A percentile compares a stretch with the other conserved stretches of the same genome.
phyloP scores from a whole-genome alignment of 768 basidiomycete genomes.

The Russula sp. region DNA sequence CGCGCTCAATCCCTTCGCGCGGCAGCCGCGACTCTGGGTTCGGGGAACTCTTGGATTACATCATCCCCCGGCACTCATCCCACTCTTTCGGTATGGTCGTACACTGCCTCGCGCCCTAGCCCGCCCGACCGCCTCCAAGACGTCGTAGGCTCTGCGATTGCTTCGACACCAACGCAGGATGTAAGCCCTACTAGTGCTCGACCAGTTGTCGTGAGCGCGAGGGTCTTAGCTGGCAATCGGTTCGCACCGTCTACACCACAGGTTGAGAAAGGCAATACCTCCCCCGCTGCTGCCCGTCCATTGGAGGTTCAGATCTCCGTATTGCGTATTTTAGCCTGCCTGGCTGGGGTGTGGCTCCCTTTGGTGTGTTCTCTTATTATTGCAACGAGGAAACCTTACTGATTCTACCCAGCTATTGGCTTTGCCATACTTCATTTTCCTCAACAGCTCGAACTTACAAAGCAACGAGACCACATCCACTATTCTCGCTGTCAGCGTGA shows the following conservation, averaged over 20 bases:
- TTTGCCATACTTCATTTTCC: conserved; percentile 51
- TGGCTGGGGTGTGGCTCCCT: conserved; percentile 62
- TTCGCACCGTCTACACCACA: conserved; percentile 42
- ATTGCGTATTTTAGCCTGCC: conserved; percentile 54
- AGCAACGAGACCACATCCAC: conserved; percentile 40
- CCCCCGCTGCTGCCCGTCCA: conserved; percentile 39
- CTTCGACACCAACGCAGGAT: conserved; percentile 32
- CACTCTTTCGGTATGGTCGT: conserved; percentile 64
- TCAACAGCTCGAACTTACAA: conserved; percentile 37
- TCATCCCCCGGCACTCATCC: conserved; percentile 53
- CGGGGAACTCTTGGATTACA: conserved; percentile 71
- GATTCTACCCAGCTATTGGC: conserved; percentile 43
- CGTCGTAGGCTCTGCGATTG: conserved; percentile 34
- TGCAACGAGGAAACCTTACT: background rate
- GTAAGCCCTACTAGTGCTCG: conserved; percentile 41
- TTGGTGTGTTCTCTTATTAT: conserved; percentile 41
- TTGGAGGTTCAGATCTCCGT: conserved; percentile 51
- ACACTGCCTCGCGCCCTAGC: conserved; percentile 41
- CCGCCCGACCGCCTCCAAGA: conserved; percentile 28
- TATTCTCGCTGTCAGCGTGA: conserved; percentile 57
- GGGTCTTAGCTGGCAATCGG: conserved; percentile 65
- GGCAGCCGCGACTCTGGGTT: conserved; percentile 48
- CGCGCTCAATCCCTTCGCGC: conserved; percentile 38
- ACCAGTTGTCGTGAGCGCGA: conserved; percentile 46
- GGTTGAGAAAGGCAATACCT: conserved; percentile 49